Base-by-base conservation (phyloP, 2,329 filamentous ascomycete genomes). In the Fusarium sp. region DNA sequence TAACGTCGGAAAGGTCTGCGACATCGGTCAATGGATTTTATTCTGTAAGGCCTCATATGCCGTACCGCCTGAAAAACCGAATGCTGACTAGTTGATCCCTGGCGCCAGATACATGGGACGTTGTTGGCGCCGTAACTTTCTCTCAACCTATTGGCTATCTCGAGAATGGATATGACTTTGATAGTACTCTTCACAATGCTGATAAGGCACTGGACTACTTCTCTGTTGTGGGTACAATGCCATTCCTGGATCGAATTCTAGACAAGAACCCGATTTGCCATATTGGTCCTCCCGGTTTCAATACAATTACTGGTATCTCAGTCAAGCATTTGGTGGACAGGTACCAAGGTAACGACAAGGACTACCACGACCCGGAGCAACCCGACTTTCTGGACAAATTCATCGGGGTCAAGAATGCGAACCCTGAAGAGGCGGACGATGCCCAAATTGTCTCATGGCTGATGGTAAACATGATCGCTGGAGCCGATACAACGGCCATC, bases 301-400 rank as follows among this genome's bases (percentile, higher is more conserved):
- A 69, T 54, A 76, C 73, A 41, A 67, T 76, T 12, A 74, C 75
- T 1, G 68, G 71, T 4, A 76, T 79, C 37, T 71, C 75, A 2
- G 51, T 80, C 18, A 58, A 76, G 42, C 76, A 72, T n/a, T 57
- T 80, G 1, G 51, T 72, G 4, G 75, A 73, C n/a, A 72, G 78
- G 0, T 73, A 72, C 18, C 65, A 76, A 14, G 77, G 75, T 23
- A 63, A 68, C 3, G 77, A 80, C 48, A 74, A 72, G 12, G 67
- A 71, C 9, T 59, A 63, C 9, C 73, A 78, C 42, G 64, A 75
- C 25, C 62, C 72, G 1, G 57, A 59, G 7, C 61, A 55, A 3
- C 78, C 76, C 0, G 81, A 83, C 54, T 83, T 79, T 27, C 68
- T 83, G 8, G 79, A 83, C 57, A 77, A 78, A 40, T 83, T 82